Conservation (phyloP, 73 alveolate genomes). For the Halteria grandinella region DNA sequence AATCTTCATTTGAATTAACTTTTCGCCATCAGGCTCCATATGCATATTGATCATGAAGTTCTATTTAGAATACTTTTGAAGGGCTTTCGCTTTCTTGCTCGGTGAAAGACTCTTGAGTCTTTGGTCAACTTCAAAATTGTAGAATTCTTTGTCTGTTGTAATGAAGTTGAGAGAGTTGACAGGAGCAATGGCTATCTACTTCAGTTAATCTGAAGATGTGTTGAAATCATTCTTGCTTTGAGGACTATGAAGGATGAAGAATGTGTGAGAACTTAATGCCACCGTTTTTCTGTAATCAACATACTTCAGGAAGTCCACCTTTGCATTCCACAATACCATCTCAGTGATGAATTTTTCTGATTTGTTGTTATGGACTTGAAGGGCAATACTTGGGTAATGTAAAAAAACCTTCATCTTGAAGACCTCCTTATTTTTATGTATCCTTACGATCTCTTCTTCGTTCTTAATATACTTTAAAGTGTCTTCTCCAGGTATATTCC, state of each 20-base stretch:
- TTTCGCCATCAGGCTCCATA: constrained; percentile 63
- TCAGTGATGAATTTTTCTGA: constrained; percentile 42
- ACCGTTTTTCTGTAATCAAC: constrained; percentile 40
- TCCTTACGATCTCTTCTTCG: constrained; percentile 39
- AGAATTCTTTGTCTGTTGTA: constrained; percentile 40
- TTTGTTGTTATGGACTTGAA: constrained; percentile 12
- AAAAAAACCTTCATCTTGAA: constrained; percentile 21
- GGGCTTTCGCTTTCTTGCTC: not conserved
- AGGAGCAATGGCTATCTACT: constrained; percentile 56
- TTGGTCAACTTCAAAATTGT: constrained; percentile 9
- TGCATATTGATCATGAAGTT: constrained; percentile 21
- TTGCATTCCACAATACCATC: constrained; percentile 8
- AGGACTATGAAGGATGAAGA: constrained; percentile 40
- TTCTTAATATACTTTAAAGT: constrained; percentile 19
- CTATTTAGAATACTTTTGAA: not conserved
- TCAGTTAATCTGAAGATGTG: constrained; percentile 10
- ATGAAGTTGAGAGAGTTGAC: constrained; percentile 43
- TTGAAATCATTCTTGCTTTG: no score
- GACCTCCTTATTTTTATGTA: constrained; percentile 24
- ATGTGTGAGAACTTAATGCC: constrained; percentile 11
- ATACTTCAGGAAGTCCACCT: constrained; percentile 22
- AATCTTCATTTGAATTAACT: constrained; percentile 37
- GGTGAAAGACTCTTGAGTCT: constrained; percentile 10
- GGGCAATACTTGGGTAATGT: constrained; percentile 28
- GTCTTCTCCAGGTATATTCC: constrained; percentile 26